Conservation (phyloP, 2,329 filamentous ascomycete genomes). For the Tolypocladium sp. region DNA sequence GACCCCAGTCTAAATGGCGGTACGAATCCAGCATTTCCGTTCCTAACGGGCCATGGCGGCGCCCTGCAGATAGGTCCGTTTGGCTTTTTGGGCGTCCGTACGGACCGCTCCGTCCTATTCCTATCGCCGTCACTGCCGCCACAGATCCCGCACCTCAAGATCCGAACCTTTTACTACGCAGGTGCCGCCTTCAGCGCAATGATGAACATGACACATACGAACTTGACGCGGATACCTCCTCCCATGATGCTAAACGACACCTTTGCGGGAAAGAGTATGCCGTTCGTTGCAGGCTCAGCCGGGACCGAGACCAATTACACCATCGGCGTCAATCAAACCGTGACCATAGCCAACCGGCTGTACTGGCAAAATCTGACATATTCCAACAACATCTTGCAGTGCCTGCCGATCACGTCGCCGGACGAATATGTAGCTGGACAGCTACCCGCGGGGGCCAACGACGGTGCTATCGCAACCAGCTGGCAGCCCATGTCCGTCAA, state of each 20-base stretch:
- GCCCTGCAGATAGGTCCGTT: slow-evolving; percentile 58
- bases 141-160: slow-evolving; percentile 43
- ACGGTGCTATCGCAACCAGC: background rate
- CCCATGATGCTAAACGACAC: slow-evolving; percentile 43
- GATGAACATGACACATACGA: slow-evolving; percentile 16
- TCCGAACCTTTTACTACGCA: slow-evolving; percentile 20
- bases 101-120: slow-evolving; percentile 45
- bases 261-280: slow-evolving; percentile 45
- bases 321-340: slow-evolving; percentile 36
- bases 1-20: slow-evolving; percentile 46
- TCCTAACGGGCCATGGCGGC: slow-evolving; percentile 62
- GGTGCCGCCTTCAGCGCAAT: slow-evolving; percentile 11
- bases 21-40: slow-evolving; percentile 52
- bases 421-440: slow-evolving; percentile 23
- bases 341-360: slow-evolving; percentile 50
- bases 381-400: slow-evolving; percentile 55
- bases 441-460: background rate
- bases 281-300: slow-evolving; percentile 43
- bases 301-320: slow-evolving; percentile 29
- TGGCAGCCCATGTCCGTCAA: background rate
- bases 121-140: slow-evolving; percentile 51
- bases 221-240: slow-evolving; percentile 15
- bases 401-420: slow-evolving; percentile 40
- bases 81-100: slow-evolving; percentile 58
- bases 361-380: slow-evolving; percentile 44